phyloP scores from a whole-genome alignment of 2,329 filamentous ascomycete genomes.

The Sphaerulina populicola region DNA sequence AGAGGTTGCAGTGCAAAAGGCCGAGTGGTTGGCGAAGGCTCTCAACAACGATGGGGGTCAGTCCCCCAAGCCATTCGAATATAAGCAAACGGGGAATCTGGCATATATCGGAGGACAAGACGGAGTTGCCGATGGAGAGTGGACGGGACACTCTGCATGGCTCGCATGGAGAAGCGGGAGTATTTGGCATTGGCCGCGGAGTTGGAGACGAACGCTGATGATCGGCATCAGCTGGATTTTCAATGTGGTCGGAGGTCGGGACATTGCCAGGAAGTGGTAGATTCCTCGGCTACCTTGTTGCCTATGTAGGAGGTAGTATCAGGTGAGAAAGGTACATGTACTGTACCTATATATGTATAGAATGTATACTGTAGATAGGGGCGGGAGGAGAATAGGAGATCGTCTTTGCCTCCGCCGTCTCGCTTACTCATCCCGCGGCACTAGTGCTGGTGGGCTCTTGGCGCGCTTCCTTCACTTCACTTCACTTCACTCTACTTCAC shows the following conservation, averaged over 20 bases:
- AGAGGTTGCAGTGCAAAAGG: constrained; percentile 36
- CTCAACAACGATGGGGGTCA: constrained; percentile 20
- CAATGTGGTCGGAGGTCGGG: constrained; percentile 26
- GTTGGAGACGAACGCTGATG: constrained; percentile 29
- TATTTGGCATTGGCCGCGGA: constrained; percentile 26
- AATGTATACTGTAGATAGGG: no score
- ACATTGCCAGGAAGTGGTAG: constrained; percentile 28
- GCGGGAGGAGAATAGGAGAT: no score
- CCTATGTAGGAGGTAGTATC: no score
- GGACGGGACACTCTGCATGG: constrained; percentile 39
- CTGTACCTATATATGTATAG: no score
- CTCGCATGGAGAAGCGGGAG: constrained; percentile 38
- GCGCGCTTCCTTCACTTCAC: no score
- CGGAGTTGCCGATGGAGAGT: constrained; percentile 38
- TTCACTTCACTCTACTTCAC: no score
- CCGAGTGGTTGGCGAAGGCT: constrained; percentile 30
- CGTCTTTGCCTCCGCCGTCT: no score
- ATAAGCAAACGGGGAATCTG: constrained; percentile 34
- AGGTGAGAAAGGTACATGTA: no score
- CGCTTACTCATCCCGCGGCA: no score
- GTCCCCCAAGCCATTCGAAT: constrained; percentile 30
- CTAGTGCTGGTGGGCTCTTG: no score
- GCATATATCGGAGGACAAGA: constrained; percentile 39
- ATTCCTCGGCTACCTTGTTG: background rate
- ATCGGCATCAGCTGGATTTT: constrained; percentile 29